Evolutionary conservation across 768 basidiomycete species (phyloP).

Genomic region (Erythrobasidium yunnanense): DNA sequence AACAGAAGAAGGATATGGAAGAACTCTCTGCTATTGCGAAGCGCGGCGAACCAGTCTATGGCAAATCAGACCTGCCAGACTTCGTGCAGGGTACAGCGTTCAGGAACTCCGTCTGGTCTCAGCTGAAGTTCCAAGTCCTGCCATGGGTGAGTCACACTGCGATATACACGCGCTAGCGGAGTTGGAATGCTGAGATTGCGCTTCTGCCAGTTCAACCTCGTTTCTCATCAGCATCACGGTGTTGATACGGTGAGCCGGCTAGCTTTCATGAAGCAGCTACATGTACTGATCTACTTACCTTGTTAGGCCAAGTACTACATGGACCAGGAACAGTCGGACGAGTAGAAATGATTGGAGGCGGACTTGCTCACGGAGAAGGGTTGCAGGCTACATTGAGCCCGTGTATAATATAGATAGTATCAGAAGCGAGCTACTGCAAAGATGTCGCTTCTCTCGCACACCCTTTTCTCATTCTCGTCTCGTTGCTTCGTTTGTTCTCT

Average conservation of each 20-base stretch:
- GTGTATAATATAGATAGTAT: too few species aligned
- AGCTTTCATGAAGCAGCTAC: too few species aligned
- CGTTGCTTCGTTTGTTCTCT: too few species aligned
- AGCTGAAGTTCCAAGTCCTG: conserved; percentile 49
- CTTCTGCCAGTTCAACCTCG: conserved; percentile 69
- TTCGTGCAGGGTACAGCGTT: conserved; percentile 81
- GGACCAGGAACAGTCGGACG: not conserved
- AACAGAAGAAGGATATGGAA: conserved; percentile 62
- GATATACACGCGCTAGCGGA: not conserved
- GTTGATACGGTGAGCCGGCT: conserved; percentile 28
- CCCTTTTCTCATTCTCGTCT: too few species aligned
- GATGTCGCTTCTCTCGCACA: too few species aligned
- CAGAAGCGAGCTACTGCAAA: too few species aligned
- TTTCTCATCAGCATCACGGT: conserved; percentile 45
- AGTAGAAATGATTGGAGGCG: not conserved
- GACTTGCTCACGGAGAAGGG: too few species aligned
- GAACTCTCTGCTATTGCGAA: conserved; percentile 65
- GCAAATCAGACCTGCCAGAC: conserved; percentile 63
- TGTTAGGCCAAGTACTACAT: conserved; percentile 30
- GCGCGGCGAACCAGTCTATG: conserved; percentile 76
- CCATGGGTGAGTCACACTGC: conserved; percentile 59
- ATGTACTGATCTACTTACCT: too few species aligned
- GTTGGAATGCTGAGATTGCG: not conserved
- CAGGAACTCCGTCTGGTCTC: conserved; percentile 83
- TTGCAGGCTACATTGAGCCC: too few species aligned